Evolutionary conservation across 345 rosid species (phyloP).

Genomic region (Crucihimalaya himalaica): DNA sequence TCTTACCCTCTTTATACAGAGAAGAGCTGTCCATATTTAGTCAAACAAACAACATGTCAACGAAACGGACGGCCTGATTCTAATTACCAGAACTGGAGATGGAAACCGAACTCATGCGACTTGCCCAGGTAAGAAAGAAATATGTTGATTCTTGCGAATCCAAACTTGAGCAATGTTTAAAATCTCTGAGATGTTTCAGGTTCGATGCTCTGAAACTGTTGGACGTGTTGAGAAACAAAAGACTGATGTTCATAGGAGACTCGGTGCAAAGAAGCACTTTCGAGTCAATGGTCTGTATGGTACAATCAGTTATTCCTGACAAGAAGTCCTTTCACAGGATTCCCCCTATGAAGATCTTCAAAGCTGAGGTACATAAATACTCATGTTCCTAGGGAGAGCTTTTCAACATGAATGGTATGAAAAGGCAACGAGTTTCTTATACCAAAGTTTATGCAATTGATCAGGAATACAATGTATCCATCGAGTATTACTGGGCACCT

Average conservation of each 20-base stretch:
- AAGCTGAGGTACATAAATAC: slow-evolving; percentile 56
- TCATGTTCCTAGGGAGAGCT: slow-evolving; percentile 1
- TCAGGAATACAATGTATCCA: slow-evolving; percentile 78
- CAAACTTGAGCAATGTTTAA: background rate
- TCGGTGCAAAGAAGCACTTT: slow-evolving; percentile 89
- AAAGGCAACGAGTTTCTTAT: slow-evolving; percentile 1
- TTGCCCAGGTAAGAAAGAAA: slow-evolving; percentile 58
- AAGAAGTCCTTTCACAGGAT: slow-evolving; percentile 65
- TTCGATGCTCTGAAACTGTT: slow-evolving; percentile 76
- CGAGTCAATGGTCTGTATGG: slow-evolving; percentile 86
- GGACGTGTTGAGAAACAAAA: slow-evolving; percentile 69
- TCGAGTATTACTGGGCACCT: slow-evolving; percentile 97
- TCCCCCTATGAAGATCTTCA: slow-evolving; percentile 92
- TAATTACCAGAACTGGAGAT: slow-evolving; percentile 79
- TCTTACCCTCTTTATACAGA: slow-evolving; percentile 74
- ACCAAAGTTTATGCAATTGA: slow-evolving; percentile 2
- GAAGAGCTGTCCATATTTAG: slow-evolving; percentile 82
- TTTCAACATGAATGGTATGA: background rate
- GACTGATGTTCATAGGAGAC: slow-evolving; percentile 91
- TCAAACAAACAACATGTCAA: slow-evolving; percentile 78
- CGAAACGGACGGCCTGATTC: slow-evolving; percentile 87
- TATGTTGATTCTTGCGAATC: background rate
- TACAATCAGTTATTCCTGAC: slow-evolving; percentile 75
- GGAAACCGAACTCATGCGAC: slow-evolving; percentile 77
- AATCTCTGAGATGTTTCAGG: slow-evolving; percentile 46